Base-by-base conservation (phyloP, 805 yeast species). In the Jamesozyma spencerorum region DNA sequence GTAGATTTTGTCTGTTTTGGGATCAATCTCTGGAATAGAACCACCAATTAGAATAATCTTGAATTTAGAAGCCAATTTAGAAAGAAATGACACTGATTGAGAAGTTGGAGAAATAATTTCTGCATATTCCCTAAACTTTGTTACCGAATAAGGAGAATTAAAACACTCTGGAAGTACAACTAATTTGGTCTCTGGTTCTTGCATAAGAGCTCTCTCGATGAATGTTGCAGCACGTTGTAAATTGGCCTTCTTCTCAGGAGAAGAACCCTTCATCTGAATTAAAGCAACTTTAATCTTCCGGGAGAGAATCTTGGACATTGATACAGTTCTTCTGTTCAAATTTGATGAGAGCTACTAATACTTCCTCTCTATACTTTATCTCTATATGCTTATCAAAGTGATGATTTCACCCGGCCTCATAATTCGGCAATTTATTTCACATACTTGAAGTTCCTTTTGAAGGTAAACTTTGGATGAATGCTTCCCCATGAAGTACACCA, bases 111-210 rank as follows among this genome's bases (percentile, higher is more conserved):
- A 94, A 33, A 92, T 83, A n/a, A 61, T 51, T 60, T 92, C 98
- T 3, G 95, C 88, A 58, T 92, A 90, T 44, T 85, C 79, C 5
- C 83, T 75, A 63, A 92, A 92, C 46, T 88, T 81, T 43, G 75
- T 75, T 22, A 86, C 95, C 0, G 94, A 77, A 57, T 92, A 92
- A 2, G 97, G 97, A 1, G 96, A 85, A 60, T 90, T 92, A 74
- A 88, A 90, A 65, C 96, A 87, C 65, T 92, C 97, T 7, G 98
- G 98, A 26, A 92, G 67, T 48, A 92, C 85, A 10, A 92, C 74
- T 32, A 90, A 67, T 52, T 88, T 83, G 6, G 81, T 74, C 6
- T 79, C 74, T 14, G 77, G 70, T 18, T 81, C 77, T 41, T 68
- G 58, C 11, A 42, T 36, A 32, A 80, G 45, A 1, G 97, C 97